Evolutionary conservation across 345 rosid genomes (phyloP).

Genomic region (Lenwebbia sp.): DNA sequence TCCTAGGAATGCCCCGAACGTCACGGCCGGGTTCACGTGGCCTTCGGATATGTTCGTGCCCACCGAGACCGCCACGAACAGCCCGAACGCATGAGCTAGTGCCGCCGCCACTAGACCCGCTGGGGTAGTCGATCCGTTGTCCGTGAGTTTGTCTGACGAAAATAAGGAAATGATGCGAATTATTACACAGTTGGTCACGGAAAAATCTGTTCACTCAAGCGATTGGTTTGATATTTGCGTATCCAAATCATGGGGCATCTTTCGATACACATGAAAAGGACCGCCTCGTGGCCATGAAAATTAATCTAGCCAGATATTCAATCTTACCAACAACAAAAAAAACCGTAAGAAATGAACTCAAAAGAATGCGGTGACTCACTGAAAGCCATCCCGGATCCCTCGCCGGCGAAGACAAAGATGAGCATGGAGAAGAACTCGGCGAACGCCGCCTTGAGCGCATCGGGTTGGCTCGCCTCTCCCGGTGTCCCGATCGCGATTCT

Average conservation of each 20-base stretch:
- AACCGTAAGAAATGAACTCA: not conserved
- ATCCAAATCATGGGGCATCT: not conserved
- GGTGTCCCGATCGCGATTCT: conserved; percentile 54
- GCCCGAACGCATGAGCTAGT: conserved; percentile 62
- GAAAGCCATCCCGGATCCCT: conserved; percentile 88
- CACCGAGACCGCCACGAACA: conserved; percentile 66
- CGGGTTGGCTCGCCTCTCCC: conserved; percentile 57
- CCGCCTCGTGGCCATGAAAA: not conserved
- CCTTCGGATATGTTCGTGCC: conserved; percentile 83
- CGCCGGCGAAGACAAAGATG: conserved; percentile 80
- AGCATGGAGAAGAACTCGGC: conserved; percentile 73
- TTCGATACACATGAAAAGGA: not conserved
- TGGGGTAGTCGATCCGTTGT: conserved; percentile 27
- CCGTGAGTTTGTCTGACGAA: conserved; percentile 16
- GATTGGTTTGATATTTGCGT: not conserved
- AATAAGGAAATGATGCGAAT: not conserved
- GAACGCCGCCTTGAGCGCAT: conserved; percentile 49
- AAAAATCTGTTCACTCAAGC: not conserved
- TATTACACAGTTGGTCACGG: not conserved
- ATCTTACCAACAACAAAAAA: not conserved
- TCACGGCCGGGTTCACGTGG: conserved; percentile 85
- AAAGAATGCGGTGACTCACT: conserved; percentile 16
- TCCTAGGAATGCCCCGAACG: conserved; percentile 75
- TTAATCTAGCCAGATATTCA: not conserved
- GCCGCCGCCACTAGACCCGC: conserved; percentile 64